A percentile compares a stretch with the other conserved stretches of the same genome.
phyloP scores from a whole-genome alignment of 1,139 yeast species.

The Pichia sp. region DNA sequence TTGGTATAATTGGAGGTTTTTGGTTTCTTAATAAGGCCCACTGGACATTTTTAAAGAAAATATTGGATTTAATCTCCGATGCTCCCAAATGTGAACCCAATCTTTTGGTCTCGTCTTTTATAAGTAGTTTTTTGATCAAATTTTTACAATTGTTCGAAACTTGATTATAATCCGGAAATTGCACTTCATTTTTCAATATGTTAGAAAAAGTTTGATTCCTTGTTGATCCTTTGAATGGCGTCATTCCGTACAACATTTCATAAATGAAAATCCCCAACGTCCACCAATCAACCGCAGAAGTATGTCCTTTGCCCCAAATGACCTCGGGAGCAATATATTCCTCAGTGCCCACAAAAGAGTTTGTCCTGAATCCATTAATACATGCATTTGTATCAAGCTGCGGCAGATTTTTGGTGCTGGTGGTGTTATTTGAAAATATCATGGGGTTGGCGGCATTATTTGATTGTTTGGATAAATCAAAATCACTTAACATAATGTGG shows the following conservation, averaged over 20 bases:
- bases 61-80: slow-evolving; percentile 83
- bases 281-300: slow-evolving; percentile 99
- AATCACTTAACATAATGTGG: slow-evolving; percentile 95
- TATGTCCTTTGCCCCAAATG: slow-evolving; percentile 92
- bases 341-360: slow-evolving; percentile 96
- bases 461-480: slow-evolving; percentile 88
- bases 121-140: slow-evolving; percentile 69
- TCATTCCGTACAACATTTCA: slow-evolving; percentile 92
- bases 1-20: slow-evolving; percentile 93
- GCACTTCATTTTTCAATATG: slow-evolving; percentile 74
- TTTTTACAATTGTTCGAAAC: slow-evolving; percentile 71
- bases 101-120: slow-evolving; percentile 82
- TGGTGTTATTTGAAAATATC: slow-evolving; percentile 20
- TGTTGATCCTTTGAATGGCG: slow-evolving; percentile 90
- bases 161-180: slow-evolving; percentile 40
- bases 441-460: slow-evolving; percentile 55
- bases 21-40: slow-evolving; percentile 94
- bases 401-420: slow-evolving; percentile 28
- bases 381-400: slow-evolving; percentile 84
- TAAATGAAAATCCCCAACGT: slow-evolving; percentile 85
- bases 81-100: slow-evolving; percentile 93
- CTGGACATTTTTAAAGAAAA: slow-evolving; percentile 81
- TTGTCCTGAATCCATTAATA: slow-evolving; percentile 91
- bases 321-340: slow-evolving; percentile 98
- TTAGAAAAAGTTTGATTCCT: slow-evolving; percentile 86